Evolutionary conservation across 306 rosid genomes (phyloP).

Genomic region (Pyrus bretschneideri): DNA sequence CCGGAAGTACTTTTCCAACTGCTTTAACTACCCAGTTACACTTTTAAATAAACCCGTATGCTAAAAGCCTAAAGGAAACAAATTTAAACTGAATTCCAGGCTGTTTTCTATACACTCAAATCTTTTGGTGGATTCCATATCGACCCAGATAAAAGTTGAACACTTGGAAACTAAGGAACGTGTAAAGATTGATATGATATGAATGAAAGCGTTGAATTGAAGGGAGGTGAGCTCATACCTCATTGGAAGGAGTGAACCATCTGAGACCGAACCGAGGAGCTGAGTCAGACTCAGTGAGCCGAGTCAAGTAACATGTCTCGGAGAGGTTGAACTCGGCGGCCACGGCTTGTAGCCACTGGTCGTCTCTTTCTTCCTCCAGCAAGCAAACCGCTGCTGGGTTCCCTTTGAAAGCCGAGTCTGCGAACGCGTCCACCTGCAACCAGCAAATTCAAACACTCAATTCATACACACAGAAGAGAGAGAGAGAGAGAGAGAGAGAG

Average conservation of each 20-base stretch:
- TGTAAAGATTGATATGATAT: no score
- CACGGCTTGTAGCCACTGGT: conserved; percentile 50
- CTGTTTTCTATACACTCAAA: not conserved
- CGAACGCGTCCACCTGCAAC: conserved; percentile 58
- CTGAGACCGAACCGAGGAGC: conserved; percentile 53
- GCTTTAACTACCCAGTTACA: not conserved
- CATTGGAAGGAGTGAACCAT: conserved; percentile 71
- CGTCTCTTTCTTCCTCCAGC: conserved; percentile 50
- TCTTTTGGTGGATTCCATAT: not conserved
- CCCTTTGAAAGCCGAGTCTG: conserved; percentile 62
- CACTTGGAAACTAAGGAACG: no score
- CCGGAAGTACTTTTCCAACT: no score
- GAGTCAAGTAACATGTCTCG: conserved; percentile 40
- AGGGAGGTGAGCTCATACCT: conserved; percentile 26
- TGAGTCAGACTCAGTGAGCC: conserved; percentile 13
- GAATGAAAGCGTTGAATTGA: no score
- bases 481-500: not conserved
- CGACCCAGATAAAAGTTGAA: not conserved
- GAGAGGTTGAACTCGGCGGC: conserved; percentile 61
- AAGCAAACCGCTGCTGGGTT: conserved; percentile 74
- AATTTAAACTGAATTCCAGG: not conserved
- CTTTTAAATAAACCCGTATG: not conserved
- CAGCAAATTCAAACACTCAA: not conserved
- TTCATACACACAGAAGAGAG: not conserved
- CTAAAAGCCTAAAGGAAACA: not conserved